Percentiles rank a stretch among this genome's conserved stretches.
Evolutionary conservation across 2,329 filamentous ascomycete species (phyloP).

Genomic region (Colletotrichum liaoningense): DNA sequence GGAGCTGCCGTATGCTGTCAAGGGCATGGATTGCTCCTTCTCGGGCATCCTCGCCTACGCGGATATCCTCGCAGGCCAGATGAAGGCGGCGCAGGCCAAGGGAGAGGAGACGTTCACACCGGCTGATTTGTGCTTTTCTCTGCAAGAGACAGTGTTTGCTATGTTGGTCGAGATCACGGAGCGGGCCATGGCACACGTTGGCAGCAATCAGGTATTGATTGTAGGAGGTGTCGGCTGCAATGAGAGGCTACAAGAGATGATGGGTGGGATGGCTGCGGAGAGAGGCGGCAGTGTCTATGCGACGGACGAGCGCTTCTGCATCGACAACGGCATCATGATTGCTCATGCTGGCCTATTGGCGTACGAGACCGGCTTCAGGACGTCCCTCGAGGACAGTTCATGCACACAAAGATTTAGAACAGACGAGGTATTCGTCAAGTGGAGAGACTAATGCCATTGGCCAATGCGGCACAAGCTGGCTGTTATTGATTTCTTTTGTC

Average conservation of each 20-base stretch:
- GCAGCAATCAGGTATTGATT: conserved; percentile 88
- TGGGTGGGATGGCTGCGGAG: conserved; percentile 93
- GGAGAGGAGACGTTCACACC: conserved; percentile 73
- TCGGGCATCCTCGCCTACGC: conserved; percentile 89
- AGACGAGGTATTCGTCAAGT: conserved; percentile 83
- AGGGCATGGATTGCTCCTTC: conserved; percentile 99
- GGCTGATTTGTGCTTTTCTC: conserved; percentile 89
- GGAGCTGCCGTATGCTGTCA: conserved; percentile 94
- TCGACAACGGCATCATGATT: conserved; percentile 99
- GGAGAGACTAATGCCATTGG: conserved; percentile 68
- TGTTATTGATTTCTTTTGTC: conserved; percentile 12
- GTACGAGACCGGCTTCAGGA: conserved; percentile 83
- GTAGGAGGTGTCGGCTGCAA: conserved; percentile 98
- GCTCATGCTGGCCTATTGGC: conserved; percentile 93
- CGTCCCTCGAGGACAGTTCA: conserved; percentile 81
- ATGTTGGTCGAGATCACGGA: conserved; percentile 99
- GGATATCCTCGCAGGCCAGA: conserved; percentile 81
- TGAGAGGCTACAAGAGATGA: conserved; percentile 95
- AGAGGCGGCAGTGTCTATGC: conserved; percentile 91
- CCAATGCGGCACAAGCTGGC: conserved; percentile 3
- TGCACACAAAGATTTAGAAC: conserved; percentile 88
- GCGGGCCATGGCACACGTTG: conserved; percentile 97
- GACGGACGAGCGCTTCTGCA: conserved; percentile 97
- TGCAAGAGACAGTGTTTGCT: conserved; percentile 95
- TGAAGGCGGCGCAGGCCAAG: conserved; percentile 61